Evolutionary conservation across 2,329 filamentous ascomycete genomes (phyloP).

Genomic region (Xylariales sp.): DNA sequence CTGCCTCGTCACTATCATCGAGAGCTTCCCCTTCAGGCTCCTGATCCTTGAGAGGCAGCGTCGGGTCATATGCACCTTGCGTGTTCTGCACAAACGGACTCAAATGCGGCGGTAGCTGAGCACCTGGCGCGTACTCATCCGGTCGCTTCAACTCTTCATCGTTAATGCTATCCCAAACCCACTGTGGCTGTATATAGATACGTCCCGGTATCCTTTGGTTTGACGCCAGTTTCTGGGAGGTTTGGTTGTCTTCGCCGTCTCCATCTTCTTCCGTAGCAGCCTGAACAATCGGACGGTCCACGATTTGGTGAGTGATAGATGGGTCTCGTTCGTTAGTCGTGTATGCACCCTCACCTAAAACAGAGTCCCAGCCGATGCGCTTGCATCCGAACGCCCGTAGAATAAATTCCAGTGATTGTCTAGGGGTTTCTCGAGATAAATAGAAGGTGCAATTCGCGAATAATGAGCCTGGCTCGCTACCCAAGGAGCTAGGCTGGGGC

Average conservation of each 20-base stretch:
- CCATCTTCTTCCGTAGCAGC: constrained; percentile 63
- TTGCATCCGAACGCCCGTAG: constrained; percentile 95
- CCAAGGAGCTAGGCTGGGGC: constrained; percentile 77
- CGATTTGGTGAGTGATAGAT: constrained; percentile 93
- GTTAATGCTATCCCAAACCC: constrained; percentile 98
- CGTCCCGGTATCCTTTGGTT: constrained; percentile 88
- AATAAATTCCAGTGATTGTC: constrained; percentile 91
- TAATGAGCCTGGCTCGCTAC: constrained; percentile 76
- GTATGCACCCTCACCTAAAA: constrained; percentile 91
- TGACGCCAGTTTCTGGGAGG: constrained; percentile 64
- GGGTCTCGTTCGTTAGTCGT: constrained; percentile 89
- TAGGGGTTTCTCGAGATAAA: constrained; percentile 91
- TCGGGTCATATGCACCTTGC: constrained; percentile 92
- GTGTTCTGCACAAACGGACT: constrained; percentile 94
- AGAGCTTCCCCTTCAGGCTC: constrained; percentile 88
- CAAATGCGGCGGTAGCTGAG: constrained; percentile 90
- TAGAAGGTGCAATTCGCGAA: constrained; percentile 93
- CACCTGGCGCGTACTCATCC: constrained; percentile 89
- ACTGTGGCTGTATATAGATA: constrained; percentile 95
- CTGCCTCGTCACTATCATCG: constrained; percentile 66
- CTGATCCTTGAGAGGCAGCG: constrained; percentile 84
- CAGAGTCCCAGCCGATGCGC: constrained; percentile 92
- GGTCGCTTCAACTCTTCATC: constrained; percentile 87
- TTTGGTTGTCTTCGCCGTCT: constrained; percentile 70
- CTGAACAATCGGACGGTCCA: constrained; percentile 85